phyloP scores from a whole-genome alignment of 164 flowering plant species.

The Tetracentron sinense region DNA sequence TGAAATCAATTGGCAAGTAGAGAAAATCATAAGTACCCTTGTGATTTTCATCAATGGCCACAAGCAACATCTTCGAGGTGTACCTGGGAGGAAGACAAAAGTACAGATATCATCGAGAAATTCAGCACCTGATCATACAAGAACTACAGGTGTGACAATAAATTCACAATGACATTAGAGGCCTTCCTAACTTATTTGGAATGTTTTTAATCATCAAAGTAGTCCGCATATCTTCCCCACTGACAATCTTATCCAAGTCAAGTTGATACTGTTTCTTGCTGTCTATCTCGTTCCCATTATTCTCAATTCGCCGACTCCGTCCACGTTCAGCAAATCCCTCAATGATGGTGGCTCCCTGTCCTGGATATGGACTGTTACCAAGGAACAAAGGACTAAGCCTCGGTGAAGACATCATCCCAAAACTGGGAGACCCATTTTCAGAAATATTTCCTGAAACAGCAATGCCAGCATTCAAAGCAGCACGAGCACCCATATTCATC shows the following conservation, averaged over 20 bases:
- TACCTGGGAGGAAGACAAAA: conserved; percentile 35
- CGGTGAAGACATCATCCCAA: conserved; percentile 58
- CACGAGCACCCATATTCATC: conserved; percentile 50
- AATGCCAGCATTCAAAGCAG: conserved; percentile 45
- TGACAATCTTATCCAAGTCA: conserved; percentile 77
- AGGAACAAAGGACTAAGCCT: conserved; percentile 57
- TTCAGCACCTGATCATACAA: conserved; percentile 6
- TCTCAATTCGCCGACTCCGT: conserved; percentile 58
- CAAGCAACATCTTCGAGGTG: conserved; percentile 90
- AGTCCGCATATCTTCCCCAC: conserved; percentile 80
- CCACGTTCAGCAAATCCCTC: conserved; percentile 69
- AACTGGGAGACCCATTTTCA: conserved; percentile 65
- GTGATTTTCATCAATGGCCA: conserved; percentile 81
- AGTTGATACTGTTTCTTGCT: conserved; percentile 82
- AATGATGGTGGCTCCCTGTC: conserved; percentile 28
- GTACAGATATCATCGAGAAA: background rate
- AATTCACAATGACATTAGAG: background rate
- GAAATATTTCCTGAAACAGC: conserved; percentile 45
- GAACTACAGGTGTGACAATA: background rate
- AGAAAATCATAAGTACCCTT: conserved; percentile 84
- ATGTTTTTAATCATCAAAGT: conserved; percentile 96
- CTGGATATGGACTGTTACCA: conserved; percentile 49
- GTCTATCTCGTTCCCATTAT: conserved; percentile 53
- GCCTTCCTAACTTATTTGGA: conserved; percentile 77
- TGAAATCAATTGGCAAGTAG: conserved; percentile 95